Evolutionary conservation across 148 eudicot genomes (phyloP), one percentile per base, ranked within the genome.

Genomic region (Fagopyrum esculentum): DNA sequence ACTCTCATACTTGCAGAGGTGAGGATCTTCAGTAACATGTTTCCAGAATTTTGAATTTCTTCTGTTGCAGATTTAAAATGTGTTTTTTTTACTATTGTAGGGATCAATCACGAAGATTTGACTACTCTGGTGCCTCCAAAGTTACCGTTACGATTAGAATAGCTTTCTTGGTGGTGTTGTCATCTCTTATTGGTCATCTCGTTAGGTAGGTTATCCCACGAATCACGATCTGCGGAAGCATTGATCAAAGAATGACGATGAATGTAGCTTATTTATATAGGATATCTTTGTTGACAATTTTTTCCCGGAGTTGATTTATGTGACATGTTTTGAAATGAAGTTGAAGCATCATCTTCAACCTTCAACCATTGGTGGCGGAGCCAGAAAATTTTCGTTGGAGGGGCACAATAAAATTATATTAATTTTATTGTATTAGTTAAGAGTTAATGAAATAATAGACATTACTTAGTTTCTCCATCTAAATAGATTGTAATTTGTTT

Each of bases 1-100:
- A 10, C 87, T 94, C 26, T 84, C 98, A 30, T 68, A 83, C 22
- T 75, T 94, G 61, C 98, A 94, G 76, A 90, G 86, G 98, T 94
- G 89, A 7, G 83, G 84, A 55, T 74, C 17, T 73, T 43, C 11
- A 8, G 1, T 66, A 68, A n/a, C 35, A 12, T 57, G 13, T n/a
- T 15, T 15, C 10, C 10, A 54, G 10, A 6, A 1, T 10, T 4
- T 30, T 51, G 45, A 44, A 30, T 74, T 5, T 49, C 45, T 30
- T 57, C 0, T 5, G 10, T 3, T 3, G 17, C 22, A 29, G 15
- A 56, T 55, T 35, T 13, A 9, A 3, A 5, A 71, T 71, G 4
- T 29, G 6, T 35, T 43, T 69, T n/a, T 77, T 35, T 45, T 46
- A 10, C 4, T 72, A 26, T 13, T 77, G 45, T 88, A 93, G 98